A percentile compares a stretch with the other conserved stretches of the same genome.
Evolutionary conservation across 2,329 filamentous ascomycete species (phyloP).

Genomic region (Fusarium hainanense): DNA sequence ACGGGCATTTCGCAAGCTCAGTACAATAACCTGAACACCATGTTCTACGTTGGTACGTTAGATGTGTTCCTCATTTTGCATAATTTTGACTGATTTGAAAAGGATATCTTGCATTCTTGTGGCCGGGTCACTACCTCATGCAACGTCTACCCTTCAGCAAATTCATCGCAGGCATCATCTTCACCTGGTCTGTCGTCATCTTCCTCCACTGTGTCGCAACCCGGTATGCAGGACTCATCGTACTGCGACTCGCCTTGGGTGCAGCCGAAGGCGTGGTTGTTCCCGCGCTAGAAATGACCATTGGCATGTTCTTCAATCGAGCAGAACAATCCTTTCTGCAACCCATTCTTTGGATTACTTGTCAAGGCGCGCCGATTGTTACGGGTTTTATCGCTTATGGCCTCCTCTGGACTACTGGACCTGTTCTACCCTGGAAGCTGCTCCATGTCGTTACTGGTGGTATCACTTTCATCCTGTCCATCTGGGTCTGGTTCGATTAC

Average conservation of each 20-base stretch:
- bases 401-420: constrained; percentile 51
- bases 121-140: constrained; percentile 38
- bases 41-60: constrained; percentile 18
- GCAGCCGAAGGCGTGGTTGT: constrained; percentile 52
- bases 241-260: constrained; percentile 52
- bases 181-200: constrained; percentile 52
- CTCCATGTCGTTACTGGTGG: constrained; percentile 55
- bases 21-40: constrained; percentile 14
- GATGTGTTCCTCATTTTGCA: fast-evolving
- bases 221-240: constrained; percentile 51
- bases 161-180: constrained; percentile 49
- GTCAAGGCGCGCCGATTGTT: constrained; percentile 50
- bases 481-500: constrained; percentile 51
- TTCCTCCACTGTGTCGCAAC: constrained; percentile 53
- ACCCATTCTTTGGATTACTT: constrained; percentile 50
- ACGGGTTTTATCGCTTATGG: constrained; percentile 56
- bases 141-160: constrained; percentile 53
- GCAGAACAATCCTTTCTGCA: constrained; percentile 51
- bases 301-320: constrained; percentile 54
- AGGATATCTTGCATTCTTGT: constrained; percentile 21
- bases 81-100: background rate
- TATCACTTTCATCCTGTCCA: constrained; percentile 49
- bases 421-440: constrained; percentile 52
- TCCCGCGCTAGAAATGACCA: constrained; percentile 55
- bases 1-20: constrained; percentile 16